Conservation (phyloP, 1,139 yeast genomes). For the Blastobotrys malaysiensis region DNA sequence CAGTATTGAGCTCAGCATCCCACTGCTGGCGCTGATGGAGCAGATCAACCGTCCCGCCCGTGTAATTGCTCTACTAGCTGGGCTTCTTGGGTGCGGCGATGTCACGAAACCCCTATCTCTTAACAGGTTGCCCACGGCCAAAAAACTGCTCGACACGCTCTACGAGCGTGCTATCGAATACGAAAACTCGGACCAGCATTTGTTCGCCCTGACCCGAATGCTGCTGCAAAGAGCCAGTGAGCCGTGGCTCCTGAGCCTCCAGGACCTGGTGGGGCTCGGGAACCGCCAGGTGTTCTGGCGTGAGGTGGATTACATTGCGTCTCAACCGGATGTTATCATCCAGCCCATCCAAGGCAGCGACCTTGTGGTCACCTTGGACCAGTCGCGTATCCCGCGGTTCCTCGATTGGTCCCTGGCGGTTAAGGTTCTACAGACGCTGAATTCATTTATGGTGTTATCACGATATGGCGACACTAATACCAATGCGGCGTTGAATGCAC, state of each 20-base stretch:
- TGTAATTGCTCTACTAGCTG: slow-evolving; percentile 23
- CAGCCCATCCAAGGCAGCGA: slow-evolving; percentile 11
- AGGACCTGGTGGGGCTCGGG: slow-evolving; percentile 22
- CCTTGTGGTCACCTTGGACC: slow-evolving; percentile 13
- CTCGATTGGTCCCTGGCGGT: slow-evolving; percentile 19
- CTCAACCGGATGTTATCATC: slow-evolving; percentile 13
- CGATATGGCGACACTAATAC: slow-evolving; percentile 14
- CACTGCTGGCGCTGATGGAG: slow-evolving; percentile 17
- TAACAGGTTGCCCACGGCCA: slow-evolving; percentile 24
- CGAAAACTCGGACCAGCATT: slow-evolving; percentile 18
- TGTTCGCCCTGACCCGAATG: slow-evolving; percentile 18
- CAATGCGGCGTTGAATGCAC: slow-evolving; percentile 6
- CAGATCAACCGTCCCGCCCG: slow-evolving; percentile 17
- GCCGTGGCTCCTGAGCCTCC: slow-evolving; percentile 25
- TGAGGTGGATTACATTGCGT: slow-evolving; percentile 9
- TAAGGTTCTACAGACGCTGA: slow-evolving; percentile 19
- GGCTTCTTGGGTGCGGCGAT: slow-evolving; percentile 31
- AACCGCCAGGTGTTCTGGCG: slow-evolving; percentile 15
- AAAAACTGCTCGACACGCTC: slow-evolving; percentile 24
- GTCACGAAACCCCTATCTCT: slow-evolving; percentile 20
- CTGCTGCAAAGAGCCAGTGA: slow-evolving; percentile 20
- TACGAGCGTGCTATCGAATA: slow-evolving; percentile 21
- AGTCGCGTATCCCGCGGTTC: slow-evolving; percentile 20
- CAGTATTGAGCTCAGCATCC: background rate
- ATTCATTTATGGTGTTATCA: slow-evolving; percentile 18